Evolutionary conservation across 2,329 filamentous ascomycete genomes (phyloP).

Genomic region (Bimuria novae-zelandiae): DNA sequence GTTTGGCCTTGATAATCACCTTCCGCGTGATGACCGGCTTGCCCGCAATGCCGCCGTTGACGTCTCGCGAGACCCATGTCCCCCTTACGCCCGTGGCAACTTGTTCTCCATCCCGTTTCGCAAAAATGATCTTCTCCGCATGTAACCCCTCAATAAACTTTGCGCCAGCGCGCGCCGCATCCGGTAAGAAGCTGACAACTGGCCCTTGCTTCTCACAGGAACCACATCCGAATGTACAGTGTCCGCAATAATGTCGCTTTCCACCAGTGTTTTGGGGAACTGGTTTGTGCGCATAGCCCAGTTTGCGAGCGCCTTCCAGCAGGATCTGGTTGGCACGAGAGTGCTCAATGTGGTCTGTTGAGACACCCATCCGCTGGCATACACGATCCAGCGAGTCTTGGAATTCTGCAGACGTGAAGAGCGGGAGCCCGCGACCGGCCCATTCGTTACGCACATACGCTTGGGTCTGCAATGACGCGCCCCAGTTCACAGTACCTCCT

Average conservation of each 20-base stretch:
- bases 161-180: constrained; percentile 76
- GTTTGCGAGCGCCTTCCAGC: constrained; percentile 73
- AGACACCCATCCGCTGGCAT: constrained; percentile 77
- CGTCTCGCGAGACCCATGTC: constrained; percentile 74
- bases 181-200: constrained; percentile 74
- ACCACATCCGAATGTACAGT: constrained; percentile 64
- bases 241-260: constrained; percentile 72
- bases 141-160: constrained; percentile 83
- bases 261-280: constrained; percentile 82
- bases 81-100: constrained; percentile 74
- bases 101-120: constrained; percentile 56
- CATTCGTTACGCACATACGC: constrained; percentile 80
- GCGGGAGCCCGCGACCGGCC: constrained; percentile 69
- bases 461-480: constrained; percentile 69
- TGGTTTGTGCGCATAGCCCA: constrained; percentile 71
- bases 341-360: constrained; percentile 67
- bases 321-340: constrained; percentile 73
- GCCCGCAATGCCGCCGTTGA: constrained; percentile 61
- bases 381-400: constrained; percentile 81
- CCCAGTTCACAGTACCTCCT: constrained; percentile 89
- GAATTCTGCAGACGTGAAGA: constrained; percentile 75
- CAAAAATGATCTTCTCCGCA: constrained; percentile 72
- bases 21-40: constrained; percentile 59
- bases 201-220: constrained; percentile 79
- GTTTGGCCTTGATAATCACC: constrained; percentile 76